phyloP scores from a whole-genome alignment of 1,284 basidiomycete species.

The Cutaneotrichosporon sp. region DNA sequence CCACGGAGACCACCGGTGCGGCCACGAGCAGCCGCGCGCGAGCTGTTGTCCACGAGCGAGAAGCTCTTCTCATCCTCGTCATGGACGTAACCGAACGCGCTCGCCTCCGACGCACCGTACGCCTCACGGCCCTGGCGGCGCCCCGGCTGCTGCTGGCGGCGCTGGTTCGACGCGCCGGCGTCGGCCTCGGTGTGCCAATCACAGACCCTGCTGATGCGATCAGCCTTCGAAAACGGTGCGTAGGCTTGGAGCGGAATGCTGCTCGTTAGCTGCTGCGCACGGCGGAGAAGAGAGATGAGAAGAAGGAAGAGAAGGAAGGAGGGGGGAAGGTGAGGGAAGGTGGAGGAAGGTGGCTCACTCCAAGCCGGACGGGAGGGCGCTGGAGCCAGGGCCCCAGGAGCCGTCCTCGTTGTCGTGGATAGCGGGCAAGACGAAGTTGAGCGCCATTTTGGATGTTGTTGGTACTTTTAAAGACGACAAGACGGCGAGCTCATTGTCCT shows the following conservation, averaged over 20 bases:
- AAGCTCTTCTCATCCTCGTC: slow-evolving; percentile 98
- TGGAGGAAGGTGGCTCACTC: slow-evolving; percentile 44
- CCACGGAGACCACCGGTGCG: slow-evolving; percentile 19
- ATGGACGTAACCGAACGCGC: slow-evolving; percentile 97
- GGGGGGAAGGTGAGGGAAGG: too few relatives aligned
- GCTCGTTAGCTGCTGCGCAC: background rate
- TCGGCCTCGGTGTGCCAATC: slow-evolving; percentile 86
- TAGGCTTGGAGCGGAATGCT: slow-evolving; percentile 88
- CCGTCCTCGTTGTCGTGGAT: slow-evolving; percentile 55
- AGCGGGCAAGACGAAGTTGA: slow-evolving; percentile 51
- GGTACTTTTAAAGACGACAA: slow-evolving; percentile 9
- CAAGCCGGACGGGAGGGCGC: slow-evolving; percentile 49
- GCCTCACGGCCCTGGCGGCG: slow-evolving; percentile 53
- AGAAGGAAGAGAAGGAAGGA: background rate
- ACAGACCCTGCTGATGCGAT: slow-evolving; percentile 95
- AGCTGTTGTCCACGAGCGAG: slow-evolving; percentile 82
- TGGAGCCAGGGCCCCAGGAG: slow-evolving; percentile 54
- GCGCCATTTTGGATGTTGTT: slow-evolving; percentile 35
- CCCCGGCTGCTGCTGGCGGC: slow-evolving; percentile 30
- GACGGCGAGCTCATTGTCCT: slow-evolving; percentile 12
- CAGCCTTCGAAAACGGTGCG: slow-evolving; percentile 96
- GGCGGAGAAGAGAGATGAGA: too few relatives aligned
- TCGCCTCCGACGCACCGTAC: slow-evolving; percentile 65
- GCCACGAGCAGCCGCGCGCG: slow-evolving; percentile 59
- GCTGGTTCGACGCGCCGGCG: slow-evolving; percentile 56